A percentile compares a stretch with the other conserved stretches of the same genome.
Evolutionary conservation across 139 green algal genomes (phyloP).

Genomic region (Picochlorum sp.): DNA sequence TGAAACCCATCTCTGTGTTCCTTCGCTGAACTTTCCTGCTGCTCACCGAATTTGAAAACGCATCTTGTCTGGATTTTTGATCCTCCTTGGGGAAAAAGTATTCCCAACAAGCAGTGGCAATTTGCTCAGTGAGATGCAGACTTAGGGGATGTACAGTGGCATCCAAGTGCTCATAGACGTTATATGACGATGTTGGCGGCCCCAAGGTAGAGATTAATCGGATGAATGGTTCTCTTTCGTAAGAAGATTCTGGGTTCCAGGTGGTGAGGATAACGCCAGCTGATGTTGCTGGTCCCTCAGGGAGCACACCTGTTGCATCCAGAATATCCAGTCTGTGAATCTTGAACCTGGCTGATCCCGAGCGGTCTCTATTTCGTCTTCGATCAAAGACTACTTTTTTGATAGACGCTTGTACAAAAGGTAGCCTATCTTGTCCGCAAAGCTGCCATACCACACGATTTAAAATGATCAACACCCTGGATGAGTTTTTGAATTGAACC

Average conservation of each 20-base stretch:
- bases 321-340: conserved; percentile 33
- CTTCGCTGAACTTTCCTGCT: background rate
- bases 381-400: conserved; percentile 26
- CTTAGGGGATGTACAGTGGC: conserved; percentile 49
- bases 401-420: conserved; percentile 32
- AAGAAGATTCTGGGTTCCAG: conserved; percentile 55
- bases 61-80: conserved; percentile 21
- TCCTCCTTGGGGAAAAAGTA: conserved; percentile 50
- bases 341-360: conserved; percentile 39
- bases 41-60: conserved; percentile 15
- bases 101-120: conserved; percentile 43
- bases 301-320: conserved; percentile 25
- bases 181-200: conserved; percentile 34
- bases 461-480: conserved; percentile 29
- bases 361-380: conserved; percentile 32
- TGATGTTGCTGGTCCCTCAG: conserved; percentile 19
- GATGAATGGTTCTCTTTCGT: conserved; percentile 32
- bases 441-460: conserved; percentile 40
- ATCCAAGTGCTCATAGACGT: conserved; percentile 59
- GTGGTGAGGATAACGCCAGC: conserved; percentile 43
- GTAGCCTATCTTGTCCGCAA: conserved; percentile 21
- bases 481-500: conserved; percentile 21
- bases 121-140: conserved; percentile 45
- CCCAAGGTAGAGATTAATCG: conserved; percentile 30
- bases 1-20: background rate